These are phyloP conservation scores for Coniosporium uncinatum DNA, from an alignment of 2,329 filamentous ascomycete species.

Conservation along the genomic window DNA sequence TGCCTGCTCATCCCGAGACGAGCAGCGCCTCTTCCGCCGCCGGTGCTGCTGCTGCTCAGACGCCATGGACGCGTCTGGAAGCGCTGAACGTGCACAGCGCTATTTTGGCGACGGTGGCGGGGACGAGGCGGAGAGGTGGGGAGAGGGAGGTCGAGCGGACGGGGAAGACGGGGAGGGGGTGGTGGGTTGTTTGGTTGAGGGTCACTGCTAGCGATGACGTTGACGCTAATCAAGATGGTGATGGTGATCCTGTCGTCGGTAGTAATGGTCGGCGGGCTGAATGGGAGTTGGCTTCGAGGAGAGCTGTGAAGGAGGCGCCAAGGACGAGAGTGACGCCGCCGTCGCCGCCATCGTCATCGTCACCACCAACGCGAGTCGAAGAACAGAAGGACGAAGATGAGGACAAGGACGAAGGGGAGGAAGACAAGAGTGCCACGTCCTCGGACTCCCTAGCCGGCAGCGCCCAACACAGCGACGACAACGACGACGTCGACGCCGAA, in stretches of 20 bases:
- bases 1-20: too few relatives aligned
- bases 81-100: conserved; percentile 56
- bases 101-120: conserved; percentile 49
- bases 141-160: conserved; percentile 49
- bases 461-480: too few relatives aligned
- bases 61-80: conserved; percentile 50
- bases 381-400: neutral
- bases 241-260: too few relatives aligned
- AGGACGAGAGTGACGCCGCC: neutral
- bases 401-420: neutral
- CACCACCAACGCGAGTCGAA: neutral
- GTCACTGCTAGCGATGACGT: conserved; percentile 19
- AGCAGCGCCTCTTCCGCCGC: conserved; percentile 1
- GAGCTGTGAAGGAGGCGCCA: neutral
- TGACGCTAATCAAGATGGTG: neutral
- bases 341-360: too few relatives aligned
- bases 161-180: conserved; percentile 57
- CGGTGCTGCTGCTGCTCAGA: too few relatives aligned
- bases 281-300: neutral
- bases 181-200: conserved; percentile 64
- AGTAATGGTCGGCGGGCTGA: too few relatives aligned
- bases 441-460: too few relatives aligned
- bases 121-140: conserved; percentile 32
- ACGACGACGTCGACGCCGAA: neutral
- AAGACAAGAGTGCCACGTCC: too few relatives aligned